These are phyloP conservation scores for Corchorus capsularis DNA, from an alignment of 345 rosid genomes.

Conservation along the genomic window DNA sequence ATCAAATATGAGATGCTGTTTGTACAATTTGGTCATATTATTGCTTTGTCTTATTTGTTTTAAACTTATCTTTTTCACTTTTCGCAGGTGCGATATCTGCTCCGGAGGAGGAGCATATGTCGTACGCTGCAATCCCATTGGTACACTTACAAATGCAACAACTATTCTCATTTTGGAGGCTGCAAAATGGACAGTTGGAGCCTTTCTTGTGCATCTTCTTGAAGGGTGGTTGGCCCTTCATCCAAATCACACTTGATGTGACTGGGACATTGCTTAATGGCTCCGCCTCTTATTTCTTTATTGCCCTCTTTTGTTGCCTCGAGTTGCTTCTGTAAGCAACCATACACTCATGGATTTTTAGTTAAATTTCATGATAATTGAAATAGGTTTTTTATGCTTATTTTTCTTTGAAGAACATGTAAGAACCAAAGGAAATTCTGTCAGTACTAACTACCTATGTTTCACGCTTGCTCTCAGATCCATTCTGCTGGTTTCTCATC, in stretches of 20 bases:
- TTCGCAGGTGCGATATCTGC: slow-evolving; percentile 99
- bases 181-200: slow-evolving; percentile 82
- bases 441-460: slow-evolving; percentile 21
- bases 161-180: slow-evolving; percentile 78
- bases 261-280: slow-evolving; percentile 69
- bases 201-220: slow-evolving; percentile 79
- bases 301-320: slow-evolving; percentile 73
- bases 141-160: slow-evolving; percentile 62
- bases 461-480: slow-evolving; percentile 49
- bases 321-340: slow-evolving; percentile 93
- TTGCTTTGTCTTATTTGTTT: slow-evolving; percentile 32
- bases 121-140: slow-evolving; percentile 91
- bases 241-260: slow-evolving; percentile 82
- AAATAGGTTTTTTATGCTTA: slow-evolving; percentile 8
- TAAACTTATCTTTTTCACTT: slow-evolving; percentile 66
- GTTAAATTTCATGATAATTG: slow-evolving; percentile 20
- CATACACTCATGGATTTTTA: slow-evolving; percentile 42
- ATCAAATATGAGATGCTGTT: slow-evolving; percentile 27
- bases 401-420: background rate
- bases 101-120: slow-evolving; percentile 93
- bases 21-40: slow-evolving; percentile 28
- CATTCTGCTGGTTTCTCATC: slow-evolving; percentile 82
- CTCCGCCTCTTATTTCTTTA: slow-evolving; percentile 69
- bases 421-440: background rate
- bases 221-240: slow-evolving; percentile 67